Percentiles rank a stretch among this genome's conserved stretches.
phyloP scores from a whole-genome alignment of 352 stramenopile species.

The Globisporangium lucens region DNA sequence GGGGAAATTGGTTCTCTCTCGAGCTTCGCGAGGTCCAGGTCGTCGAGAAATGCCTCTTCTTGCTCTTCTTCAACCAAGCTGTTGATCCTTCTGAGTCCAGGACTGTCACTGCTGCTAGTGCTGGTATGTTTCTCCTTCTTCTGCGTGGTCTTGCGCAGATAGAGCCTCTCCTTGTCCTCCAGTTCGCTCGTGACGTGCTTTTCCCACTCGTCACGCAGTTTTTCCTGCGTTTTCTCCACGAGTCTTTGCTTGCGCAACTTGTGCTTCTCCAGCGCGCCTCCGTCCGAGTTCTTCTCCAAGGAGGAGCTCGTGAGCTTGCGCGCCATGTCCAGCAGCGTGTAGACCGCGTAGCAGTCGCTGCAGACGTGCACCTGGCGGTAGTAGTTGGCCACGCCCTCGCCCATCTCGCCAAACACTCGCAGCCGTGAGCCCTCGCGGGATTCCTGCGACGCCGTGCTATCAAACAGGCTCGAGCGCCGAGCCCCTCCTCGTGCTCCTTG shows the following conservation, averaged over 20 bases:
- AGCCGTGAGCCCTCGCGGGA: conserved; percentile 47
- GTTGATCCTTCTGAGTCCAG: background rate
- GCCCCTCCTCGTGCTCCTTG: background rate
- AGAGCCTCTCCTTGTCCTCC: conserved; percentile 53
- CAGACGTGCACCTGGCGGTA: conserved; percentile 88
- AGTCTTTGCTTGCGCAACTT: conserved; percentile 16
- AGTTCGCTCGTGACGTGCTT: conserved; percentile 37
- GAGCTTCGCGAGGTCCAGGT: background rate
- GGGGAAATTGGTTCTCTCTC: background rate
- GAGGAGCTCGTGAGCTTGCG: conserved; percentile 29
- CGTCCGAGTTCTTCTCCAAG: conserved; percentile 13
- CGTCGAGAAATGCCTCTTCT: background rate
- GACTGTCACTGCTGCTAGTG: background rate
- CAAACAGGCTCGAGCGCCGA: conserved; percentile 35
- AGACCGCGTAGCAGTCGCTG: conserved; percentile 80
- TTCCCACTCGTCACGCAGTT: conserved; percentile 47
- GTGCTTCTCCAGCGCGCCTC: conserved; percentile 21
- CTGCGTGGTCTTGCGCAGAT: conserved; percentile 23
- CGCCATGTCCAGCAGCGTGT: conserved; percentile 78
- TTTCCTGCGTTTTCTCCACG: conserved; percentile 15
- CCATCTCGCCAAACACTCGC: conserved; percentile 48
- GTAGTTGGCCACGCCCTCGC: conserved; percentile 59
- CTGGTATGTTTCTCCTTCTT: background rate
- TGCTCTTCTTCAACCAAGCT: conserved; percentile 1
- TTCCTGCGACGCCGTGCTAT: conserved; percentile 48